Conservation (phyloP, 805 yeast genomes). For the Tetrapisispora namnaoensis region DNA sequence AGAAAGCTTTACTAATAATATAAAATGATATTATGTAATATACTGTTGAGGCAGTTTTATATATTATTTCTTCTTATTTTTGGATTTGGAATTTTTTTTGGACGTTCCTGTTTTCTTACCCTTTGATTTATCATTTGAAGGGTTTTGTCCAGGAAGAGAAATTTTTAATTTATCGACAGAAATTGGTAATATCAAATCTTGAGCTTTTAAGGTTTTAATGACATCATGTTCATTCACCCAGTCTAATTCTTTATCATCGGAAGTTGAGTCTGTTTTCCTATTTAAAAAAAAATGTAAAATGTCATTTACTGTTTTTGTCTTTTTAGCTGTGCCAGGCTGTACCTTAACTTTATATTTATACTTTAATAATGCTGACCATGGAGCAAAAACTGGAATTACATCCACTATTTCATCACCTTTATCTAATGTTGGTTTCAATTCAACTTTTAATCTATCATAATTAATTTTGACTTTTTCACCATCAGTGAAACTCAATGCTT, state of each 20-base stretch:
- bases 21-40: not conserved
- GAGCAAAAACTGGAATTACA: conserved; percentile 82
- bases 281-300: conserved; percentile 47
- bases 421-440: conserved; percentile 24
- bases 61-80: conserved; percentile 1
- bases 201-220: conserved; percentile 46
- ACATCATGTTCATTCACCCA: conserved; percentile 64
- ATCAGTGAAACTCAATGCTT: conserved; percentile 27
- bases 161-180: conserved; percentile 67
- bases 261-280: conserved; percentile 38
- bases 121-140: conserved; percentile 18
- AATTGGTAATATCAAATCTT: conserved; percentile 55
- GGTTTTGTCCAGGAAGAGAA: conserved; percentile 42
- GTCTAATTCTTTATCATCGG: conserved; percentile 40
- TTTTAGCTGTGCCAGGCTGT: conserved; percentile 68
- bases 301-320: conserved; percentile 77
- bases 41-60: not conserved
- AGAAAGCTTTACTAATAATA: not conserved
- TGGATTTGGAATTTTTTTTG: conserved; percentile 3
- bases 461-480: conserved; percentile 36
- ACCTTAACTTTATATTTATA: conserved; percentile 75
- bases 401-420: conserved; percentile 45
- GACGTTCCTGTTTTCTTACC: conserved; percentile 1
- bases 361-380: conserved; percentile 73
- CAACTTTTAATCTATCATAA: conserved; percentile 34